Evolutionary conservation across 108 stramenopile species (phyloP).

Genomic region (Parmales sp.): DNA sequence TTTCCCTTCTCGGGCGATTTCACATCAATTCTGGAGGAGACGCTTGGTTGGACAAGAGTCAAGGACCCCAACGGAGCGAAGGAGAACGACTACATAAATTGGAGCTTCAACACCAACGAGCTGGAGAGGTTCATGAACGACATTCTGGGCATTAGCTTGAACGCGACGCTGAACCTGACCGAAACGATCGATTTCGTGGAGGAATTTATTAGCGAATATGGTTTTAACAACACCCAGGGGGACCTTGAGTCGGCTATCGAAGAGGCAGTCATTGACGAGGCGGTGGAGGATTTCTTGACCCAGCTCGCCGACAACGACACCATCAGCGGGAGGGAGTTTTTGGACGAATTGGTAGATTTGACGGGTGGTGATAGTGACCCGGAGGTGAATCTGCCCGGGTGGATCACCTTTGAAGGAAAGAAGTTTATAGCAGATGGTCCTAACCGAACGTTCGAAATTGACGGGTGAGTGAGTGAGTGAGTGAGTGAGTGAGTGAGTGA

Average conservation of each 20-base stretch:
- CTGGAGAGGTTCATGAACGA: background rate
- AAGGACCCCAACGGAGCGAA: background rate
- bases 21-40: background rate
- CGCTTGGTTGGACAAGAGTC: background rate
- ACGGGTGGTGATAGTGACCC: background rate
- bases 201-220: background rate
- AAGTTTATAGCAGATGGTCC: background rate
- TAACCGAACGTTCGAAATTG: too few relatives aligned
- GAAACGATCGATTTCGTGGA: background rate
- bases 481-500: too few relatives aligned
- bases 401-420: background rate
- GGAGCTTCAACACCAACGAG: slow-evolving; percentile 8
- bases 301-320: background rate
- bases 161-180: background rate
- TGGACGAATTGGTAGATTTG: background rate
- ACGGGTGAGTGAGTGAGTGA: too few relatives aligned
- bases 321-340: background rate
- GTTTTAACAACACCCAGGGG: background rate
- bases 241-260: background rate
- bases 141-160: background rate
- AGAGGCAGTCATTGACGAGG: background rate
- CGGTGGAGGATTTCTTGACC: too few relatives aligned
- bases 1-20: background rate
- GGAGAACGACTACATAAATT: slow-evolving; percentile 6
- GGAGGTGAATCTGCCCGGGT: background rate